Base-by-base conservation (phyloP, 2,329 filamentous ascomycete species). In the Aschersonia sp. region DNA sequence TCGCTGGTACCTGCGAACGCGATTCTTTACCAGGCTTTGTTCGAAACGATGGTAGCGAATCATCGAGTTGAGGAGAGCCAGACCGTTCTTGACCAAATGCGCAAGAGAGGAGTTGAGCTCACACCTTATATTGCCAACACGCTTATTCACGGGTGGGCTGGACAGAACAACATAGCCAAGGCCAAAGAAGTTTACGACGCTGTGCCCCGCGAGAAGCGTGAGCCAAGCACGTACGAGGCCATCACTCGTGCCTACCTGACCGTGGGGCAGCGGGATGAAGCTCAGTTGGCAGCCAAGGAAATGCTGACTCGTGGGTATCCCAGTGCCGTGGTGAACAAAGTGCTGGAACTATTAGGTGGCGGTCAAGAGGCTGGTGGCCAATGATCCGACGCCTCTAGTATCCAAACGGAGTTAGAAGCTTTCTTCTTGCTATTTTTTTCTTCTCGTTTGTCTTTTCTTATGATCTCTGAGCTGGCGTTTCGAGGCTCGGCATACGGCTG, bases 71-170 rank as follows among this genome's bases (percentile, higher is more conserved):
- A 73, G 31, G 82, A 84, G 51, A 90, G 87, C 0, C 81, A 89
- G 58, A 65, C 79, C 1, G 66, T 95, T 6, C 76, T 97, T 14
- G 67, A 69, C 29, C 75, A 86, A 55, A 97, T 98, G 92, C 73
- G 72, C 47, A 64, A 68, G 45, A 79, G 78, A 50, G 69, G 79
- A 39, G 81, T 98, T 9, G 83, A 88, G 57, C 80, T 97, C 72
- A 97, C 92, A 2, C 85, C 92, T 0, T 98, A 98, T 68, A 97
- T 98, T 60, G 92, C 92, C 60, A 98, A 98, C 70, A 95, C 90
- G 5, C 75, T 98, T 43, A 97, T 98, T 59, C 89, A 97, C 60
- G 92, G 92, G 53, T 98, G 92, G 90, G 87, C 90, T 29, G 76
- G 83, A 11, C 85, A 85, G 62, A 83, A 84, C 66, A 77, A 94